Percentiles rank a stretch among this genome's conserved stretches.
Conservation (phyloP, 176 grass and related monocot species). For the Juncus inflexus region DNA sequence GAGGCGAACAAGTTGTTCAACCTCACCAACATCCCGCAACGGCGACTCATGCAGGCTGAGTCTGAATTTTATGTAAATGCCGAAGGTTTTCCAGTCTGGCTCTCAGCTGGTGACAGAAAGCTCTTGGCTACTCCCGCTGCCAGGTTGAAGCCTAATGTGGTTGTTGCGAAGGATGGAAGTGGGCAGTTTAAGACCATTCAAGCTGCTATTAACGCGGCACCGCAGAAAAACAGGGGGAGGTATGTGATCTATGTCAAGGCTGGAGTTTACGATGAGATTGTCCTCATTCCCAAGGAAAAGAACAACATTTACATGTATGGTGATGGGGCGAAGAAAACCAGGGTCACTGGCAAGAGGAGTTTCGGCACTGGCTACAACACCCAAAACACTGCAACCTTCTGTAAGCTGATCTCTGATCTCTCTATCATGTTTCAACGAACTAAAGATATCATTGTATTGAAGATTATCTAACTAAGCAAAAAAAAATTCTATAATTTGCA, state of each 20-base stretch:
- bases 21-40: slow-evolving; percentile 12
- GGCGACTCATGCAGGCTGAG: slow-evolving; percentile 38
- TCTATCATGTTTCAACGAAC: not conserved
- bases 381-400: slow-evolving; percentile 56
- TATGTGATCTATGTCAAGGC: slow-evolving; percentile 92
- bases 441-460: slow-evolving; percentile 1
- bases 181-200: slow-evolving; percentile 80
- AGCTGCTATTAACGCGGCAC: slow-evolving; percentile 47
- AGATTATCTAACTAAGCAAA: not conserved
- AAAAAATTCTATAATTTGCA: slow-evolving; percentile 17
- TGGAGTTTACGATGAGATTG: slow-evolving; percentile 75
- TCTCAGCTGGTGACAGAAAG: slow-evolving; percentile 45
- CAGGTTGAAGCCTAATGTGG: slow-evolving; percentile 46
- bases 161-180: slow-evolving; percentile 83
- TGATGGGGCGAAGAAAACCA: slow-evolving; percentile 45
- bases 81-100: slow-evolving; percentile 48
- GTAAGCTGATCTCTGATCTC: slow-evolving; percentile 27
- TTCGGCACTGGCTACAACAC: slow-evolving; percentile 45
- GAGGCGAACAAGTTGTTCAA: not conserved
- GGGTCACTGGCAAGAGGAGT: slow-evolving; percentile 55
- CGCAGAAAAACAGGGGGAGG: slow-evolving; percentile 32
- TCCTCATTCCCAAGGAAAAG: slow-evolving; percentile 40
- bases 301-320: slow-evolving; percentile 85
- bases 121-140: slow-evolving; percentile 29
- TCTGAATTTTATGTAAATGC: slow-evolving; percentile 28